Conservation (phyloP, 1,284 basidiomycete species). For the Boletellus deceptivus region DNA sequence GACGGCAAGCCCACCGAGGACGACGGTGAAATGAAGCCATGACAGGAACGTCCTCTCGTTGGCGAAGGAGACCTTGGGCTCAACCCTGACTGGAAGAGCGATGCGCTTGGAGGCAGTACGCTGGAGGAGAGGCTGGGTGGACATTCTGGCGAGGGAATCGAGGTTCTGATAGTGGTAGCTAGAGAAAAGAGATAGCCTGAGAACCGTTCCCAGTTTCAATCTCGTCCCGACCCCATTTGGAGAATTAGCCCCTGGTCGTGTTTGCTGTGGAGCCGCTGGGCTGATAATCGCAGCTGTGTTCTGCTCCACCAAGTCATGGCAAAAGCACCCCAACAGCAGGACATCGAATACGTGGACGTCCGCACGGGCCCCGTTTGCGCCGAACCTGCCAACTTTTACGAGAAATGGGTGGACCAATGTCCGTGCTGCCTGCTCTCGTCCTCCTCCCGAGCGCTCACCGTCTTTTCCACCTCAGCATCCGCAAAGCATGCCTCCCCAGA, state of each 20-base stretch:
- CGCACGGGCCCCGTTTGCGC: background rate
- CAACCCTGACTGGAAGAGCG: constrained; percentile 90
- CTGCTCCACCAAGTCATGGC: constrained; percentile 8
- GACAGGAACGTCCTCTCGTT: constrained; percentile 95
- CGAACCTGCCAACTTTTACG: constrained; percentile 41
- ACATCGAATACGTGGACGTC: constrained; percentile 30
- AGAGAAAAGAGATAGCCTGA: background rate
- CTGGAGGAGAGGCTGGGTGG: constrained; percentile 96
- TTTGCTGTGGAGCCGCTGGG: constrained; percentile 7
- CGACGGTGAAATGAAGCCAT: constrained; percentile 96
- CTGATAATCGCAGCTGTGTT: background rate
- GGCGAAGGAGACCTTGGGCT: constrained; percentile 94
- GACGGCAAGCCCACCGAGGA: constrained; percentile 91
- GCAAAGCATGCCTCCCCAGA: constrained; percentile 45
- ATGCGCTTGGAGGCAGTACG: constrained; percentile 94
- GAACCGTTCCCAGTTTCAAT: constrained; percentile 18
- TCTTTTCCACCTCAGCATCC: constrained; percentile 41
- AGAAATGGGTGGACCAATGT: constrained; percentile 57
- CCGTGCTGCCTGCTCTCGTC: constrained; percentile 10
- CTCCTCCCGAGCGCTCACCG: constrained; percentile 2
- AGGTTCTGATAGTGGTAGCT: too few species aligned
- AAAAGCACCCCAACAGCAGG: constrained; percentile 11
- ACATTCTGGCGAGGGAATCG: constrained; percentile 49
- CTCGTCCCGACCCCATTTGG: constrained; percentile 13
- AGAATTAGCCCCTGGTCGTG: constrained; percentile 21